Evolutionary conservation across 345 rosid genomes (phyloP).

Genomic region (Eucalyptus curtisii): DNA sequence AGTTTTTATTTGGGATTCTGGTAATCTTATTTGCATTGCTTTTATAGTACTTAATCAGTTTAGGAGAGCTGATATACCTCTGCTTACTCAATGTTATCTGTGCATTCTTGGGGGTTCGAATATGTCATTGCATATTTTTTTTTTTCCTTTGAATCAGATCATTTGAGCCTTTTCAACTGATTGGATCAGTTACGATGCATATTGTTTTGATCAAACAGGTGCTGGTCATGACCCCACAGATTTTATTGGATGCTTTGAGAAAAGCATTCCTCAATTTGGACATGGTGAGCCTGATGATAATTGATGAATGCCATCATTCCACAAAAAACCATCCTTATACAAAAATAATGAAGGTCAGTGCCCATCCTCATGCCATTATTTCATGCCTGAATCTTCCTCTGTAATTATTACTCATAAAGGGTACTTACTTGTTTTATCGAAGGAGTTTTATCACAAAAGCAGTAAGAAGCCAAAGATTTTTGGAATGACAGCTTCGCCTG

Average conservation of each 20-base stretch:
- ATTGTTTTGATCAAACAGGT: conserved; percentile 31
- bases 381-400: background rate
- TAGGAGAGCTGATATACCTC: background rate
- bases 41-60: background rate
- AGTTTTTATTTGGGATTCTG: background rate
- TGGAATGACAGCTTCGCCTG: conserved; percentile 74
- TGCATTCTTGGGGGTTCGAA: background rate
- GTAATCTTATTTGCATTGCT: background rate
- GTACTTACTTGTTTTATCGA: background rate
- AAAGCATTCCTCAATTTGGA: conserved; percentile 51
- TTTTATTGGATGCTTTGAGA: conserved; percentile 66
- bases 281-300: conserved; percentile 44
- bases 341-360: conserved; percentile 65
- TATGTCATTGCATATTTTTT: background rate
- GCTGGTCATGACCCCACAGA: conserved; percentile 89
- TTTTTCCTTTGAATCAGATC: background rate
- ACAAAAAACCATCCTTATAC: conserved; percentile 75
- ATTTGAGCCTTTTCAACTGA: background rate
- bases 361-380: background rate
- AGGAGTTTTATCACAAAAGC: conserved; percentile 72
- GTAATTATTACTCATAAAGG: background rate
- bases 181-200: background rate
- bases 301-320: conserved; percentile 88
- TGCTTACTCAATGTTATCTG: background rate
- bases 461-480: conserved; percentile 63